These are phyloP conservation scores for Paecilomyces formosus DNA, from an alignment of 2,329 filamentous ascomycete species.

Conservation along the genomic window DNA sequence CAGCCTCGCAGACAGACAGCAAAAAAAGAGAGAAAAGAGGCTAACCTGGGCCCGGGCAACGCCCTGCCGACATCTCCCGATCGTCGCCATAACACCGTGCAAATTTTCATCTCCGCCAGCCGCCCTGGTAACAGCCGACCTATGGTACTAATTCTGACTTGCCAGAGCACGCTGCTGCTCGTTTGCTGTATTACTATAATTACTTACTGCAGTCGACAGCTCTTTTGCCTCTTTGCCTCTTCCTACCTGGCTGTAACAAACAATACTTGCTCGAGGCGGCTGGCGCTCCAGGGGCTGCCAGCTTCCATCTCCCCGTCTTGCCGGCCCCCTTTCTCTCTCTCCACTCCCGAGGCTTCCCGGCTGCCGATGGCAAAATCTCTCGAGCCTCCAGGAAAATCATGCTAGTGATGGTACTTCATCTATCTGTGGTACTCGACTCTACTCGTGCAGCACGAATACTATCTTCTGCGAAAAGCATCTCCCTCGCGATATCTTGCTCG, in stretches of 20 bases:
- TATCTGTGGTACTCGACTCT: no score
- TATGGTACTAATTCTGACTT: no score
- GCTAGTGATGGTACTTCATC: no score
- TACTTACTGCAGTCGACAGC: no score
- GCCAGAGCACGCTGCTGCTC: no score
- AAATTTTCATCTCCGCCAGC: not conserved
- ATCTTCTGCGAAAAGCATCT: no score
- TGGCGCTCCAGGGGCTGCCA: not conserved
- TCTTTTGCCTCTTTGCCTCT: no score
- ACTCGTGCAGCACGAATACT: not conserved
- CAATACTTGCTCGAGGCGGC: no score
- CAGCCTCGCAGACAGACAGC: no score
- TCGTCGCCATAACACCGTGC: slow-evolving; percentile 4
- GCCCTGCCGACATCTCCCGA: slow-evolving; percentile 34
- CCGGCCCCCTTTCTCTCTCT: not conserved
- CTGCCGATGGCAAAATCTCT: slow-evolving; percentile 1
- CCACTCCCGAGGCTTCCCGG: not conserved
- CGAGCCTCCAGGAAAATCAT: not conserved
- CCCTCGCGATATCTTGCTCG: not conserved
- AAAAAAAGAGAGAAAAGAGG: slow-evolving; percentile 4
- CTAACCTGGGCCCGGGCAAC: slow-evolving; percentile 16
- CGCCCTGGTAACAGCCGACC: not conserved
- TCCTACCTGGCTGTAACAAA: no score
- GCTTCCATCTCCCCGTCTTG: not conserved
- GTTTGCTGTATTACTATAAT: no score